phyloP scores from a whole-genome alignment of 192 early-diverging fungal genomes.

The Funneliformis mosseae region DNA sequence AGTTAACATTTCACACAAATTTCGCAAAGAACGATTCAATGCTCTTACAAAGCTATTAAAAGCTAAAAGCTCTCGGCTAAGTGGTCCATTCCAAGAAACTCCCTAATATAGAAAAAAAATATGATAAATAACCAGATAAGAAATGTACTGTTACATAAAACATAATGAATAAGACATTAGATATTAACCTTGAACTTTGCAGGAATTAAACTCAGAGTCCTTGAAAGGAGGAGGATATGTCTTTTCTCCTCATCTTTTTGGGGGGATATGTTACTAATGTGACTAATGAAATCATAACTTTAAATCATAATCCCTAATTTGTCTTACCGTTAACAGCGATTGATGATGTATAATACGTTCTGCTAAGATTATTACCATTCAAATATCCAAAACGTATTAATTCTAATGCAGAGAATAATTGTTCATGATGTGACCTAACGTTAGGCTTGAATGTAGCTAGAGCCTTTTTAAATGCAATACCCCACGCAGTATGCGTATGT shows the following conservation, averaged over 20 bases:
- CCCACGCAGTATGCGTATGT: constrained; percentile 46
- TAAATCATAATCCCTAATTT: constrained; percentile 20
- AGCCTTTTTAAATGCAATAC: constrained; percentile 41
- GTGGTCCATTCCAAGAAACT: constrained; percentile 56
- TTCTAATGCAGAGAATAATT: constrained; percentile 55
- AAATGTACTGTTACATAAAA: constrained; percentile 1
- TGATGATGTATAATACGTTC: constrained; percentile 37
- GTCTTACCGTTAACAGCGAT: background rate
- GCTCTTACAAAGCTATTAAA: constrained; percentile 74
- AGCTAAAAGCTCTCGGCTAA: constrained; percentile 70
- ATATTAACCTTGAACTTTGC: constrained; percentile 55
- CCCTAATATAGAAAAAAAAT: constrained; percentile 41
- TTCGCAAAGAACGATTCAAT: constrained; percentile 60
- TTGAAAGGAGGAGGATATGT: constrained; percentile 52
- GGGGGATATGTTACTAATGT: background rate
- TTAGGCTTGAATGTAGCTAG: constrained; percentile 31
- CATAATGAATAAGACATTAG: background rate
- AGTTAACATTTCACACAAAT: constrained; percentile 59
- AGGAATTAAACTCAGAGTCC: constrained; percentile 55
- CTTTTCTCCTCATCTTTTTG: constrained; percentile 40
- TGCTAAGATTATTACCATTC: constrained; percentile 51
- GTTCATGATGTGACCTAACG: constrained; percentile 46
- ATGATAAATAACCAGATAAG: background rate
- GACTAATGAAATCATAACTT: constrained; percentile 20
- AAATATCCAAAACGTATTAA: constrained; percentile 52